phyloP scores from a whole-genome alignment of 2,329 filamentous ascomycete genomes.

The Alternaria ethzedia region DNA sequence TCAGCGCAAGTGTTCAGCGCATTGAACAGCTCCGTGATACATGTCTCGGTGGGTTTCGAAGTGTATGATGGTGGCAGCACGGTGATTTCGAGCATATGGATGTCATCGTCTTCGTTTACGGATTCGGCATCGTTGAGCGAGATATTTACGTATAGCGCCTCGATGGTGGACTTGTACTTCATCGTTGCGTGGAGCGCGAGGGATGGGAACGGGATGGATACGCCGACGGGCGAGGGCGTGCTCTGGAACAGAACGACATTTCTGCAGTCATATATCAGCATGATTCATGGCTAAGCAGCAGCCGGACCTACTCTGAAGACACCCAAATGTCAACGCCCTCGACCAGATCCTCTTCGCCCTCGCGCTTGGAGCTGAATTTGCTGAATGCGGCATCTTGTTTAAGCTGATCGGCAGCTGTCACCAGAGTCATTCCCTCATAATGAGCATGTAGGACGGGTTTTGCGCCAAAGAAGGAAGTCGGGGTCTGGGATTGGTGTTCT shows the following conservation, averaged over 20 bases:
- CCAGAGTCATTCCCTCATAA: conserved; percentile 62
- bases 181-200: conserved; percentile 80
- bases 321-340: conserved; percentile 57
- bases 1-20: conserved; percentile 78
- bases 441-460: conserved; percentile 75
- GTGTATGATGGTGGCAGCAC: conserved; percentile 60
- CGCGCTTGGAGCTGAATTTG: conserved; percentile 48
- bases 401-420: conserved; percentile 62
- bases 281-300: neutral
- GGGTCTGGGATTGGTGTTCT: conserved; percentile 76
- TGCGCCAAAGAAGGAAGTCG: conserved; percentile 72
- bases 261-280: conserved; percentile 31
- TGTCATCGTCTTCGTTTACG: conserved; percentile 66
- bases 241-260: conserved; percentile 69
- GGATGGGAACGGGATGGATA: conserved; percentile 74
- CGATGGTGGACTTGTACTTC: conserved; percentile 53
- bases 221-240: conserved; percentile 60
- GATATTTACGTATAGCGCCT: conserved; percentile 48
- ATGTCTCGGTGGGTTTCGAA: conserved; percentile 32
- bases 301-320: conserved; percentile 49
- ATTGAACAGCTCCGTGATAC: conserved; percentile 64
- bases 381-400: conserved; percentile 56
- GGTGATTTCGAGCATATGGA: conserved; percentile 70
- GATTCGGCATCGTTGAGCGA: conserved; percentile 60
- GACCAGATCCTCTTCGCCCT: conserved; percentile 39